Evolutionary conservation across 306 rosid species (phyloP).

Genomic region (Ormosia emarginata): DNA sequence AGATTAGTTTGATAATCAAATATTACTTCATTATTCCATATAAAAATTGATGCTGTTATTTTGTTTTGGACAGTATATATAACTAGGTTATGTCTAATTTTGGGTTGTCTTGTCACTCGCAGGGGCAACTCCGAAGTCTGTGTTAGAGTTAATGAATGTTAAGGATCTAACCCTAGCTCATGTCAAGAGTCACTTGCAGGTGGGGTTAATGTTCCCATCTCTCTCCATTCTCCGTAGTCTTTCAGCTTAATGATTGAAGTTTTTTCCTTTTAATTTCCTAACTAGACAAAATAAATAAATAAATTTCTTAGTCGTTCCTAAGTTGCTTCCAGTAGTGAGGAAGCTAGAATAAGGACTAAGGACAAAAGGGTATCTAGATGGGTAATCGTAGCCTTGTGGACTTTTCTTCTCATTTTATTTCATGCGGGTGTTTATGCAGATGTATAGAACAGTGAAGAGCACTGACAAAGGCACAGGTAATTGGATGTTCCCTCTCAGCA

Average conservation of each 20-base stretch:
- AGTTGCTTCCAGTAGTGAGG: constrained; percentile 26
- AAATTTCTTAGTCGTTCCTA: not conserved
- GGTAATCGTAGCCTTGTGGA: constrained; percentile 34
- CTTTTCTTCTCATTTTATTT: constrained; percentile 27
- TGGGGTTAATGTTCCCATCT: constrained; percentile 30
- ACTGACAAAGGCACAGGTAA: constrained; percentile 80
- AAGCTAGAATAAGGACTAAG: constrained; percentile 43
- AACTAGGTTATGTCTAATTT: not conserved
- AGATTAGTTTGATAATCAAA: not conserved
- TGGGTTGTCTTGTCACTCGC: not conserved
- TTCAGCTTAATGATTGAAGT: not conserved
- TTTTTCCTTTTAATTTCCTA: not conserved
- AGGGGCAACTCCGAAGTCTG: constrained; percentile 98
- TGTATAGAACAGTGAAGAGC: constrained; percentile 99
- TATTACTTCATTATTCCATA: not conserved
- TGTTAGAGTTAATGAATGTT: constrained; percentile 88
- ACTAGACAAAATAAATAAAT: not conserved
- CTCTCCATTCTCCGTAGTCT: constrained; percentile 9
- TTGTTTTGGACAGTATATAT: not conserved
- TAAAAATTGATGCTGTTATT: not conserved
- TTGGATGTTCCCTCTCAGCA: constrained; percentile 25
- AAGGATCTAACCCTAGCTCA: constrained; percentile 97
- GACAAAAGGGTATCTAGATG: constrained; percentile 53
- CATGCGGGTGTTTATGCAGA: constrained; percentile 63
- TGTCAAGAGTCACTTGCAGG: constrained; percentile 99